Evolutionary conservation across 176 grass and related monocot genomes (phyloP).

Genomic region (Eragrostis curvula): DNA sequence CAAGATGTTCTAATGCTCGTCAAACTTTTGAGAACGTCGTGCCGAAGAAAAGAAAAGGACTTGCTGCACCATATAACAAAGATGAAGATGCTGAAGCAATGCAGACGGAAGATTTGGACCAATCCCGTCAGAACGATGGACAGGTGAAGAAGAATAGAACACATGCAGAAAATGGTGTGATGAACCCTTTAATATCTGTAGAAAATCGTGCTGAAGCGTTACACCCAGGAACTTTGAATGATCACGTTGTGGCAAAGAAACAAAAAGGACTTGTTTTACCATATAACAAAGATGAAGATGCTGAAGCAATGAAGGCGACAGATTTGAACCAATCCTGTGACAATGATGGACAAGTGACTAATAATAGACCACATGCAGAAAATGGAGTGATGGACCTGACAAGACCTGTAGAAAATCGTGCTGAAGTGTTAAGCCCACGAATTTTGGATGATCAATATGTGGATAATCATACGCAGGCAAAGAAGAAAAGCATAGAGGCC

Average conservation of each 20-base stretch:
- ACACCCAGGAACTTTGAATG: neutral
- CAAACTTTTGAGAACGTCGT: neutral
- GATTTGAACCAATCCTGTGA: constrained; percentile 2
- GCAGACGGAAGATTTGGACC: constrained; percentile 6
- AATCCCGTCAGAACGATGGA: neutral
- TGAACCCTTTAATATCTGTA: neutral
- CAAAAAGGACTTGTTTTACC: neutral
- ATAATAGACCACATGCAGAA: neutral
- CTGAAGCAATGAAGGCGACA: neutral
- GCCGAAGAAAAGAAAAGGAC: neutral
- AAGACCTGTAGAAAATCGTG: no score
- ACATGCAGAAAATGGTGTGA: neutral
- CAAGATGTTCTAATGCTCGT: neutral
- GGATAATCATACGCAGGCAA: constrained; percentile 3
- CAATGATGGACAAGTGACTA: constrained; percentile 2
- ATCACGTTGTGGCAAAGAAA: constrained; percentile 20
- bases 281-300: neutral
- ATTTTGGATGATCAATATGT: neutral
- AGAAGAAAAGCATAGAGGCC: constrained; percentile 13
- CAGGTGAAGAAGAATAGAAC: constrained; percentile 3
- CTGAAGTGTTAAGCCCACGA: neutral
- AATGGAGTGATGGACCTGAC: neutral
- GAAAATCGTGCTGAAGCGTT: no score
- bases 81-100: neutral
- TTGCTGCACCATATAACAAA: neutral